Evolutionary conservation across 148 eudicot species (phyloP).

Genomic region (Agrostemma githago): DNA sequence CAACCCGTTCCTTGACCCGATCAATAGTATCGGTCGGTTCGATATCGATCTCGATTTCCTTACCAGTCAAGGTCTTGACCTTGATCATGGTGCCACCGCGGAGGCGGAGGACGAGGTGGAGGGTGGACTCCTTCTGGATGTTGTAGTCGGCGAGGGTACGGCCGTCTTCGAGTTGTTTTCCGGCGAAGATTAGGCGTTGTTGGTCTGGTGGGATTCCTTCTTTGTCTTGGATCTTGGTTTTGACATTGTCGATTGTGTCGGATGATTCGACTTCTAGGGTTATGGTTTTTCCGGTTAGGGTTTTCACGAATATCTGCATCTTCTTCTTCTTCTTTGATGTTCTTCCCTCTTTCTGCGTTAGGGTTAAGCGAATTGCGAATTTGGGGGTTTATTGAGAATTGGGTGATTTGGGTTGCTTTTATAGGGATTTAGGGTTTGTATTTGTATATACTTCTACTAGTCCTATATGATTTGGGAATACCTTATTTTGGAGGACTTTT

Average conservation of each 20-base stretch:
- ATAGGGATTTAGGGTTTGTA: no score
- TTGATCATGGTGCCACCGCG: constrained; percentile 17
- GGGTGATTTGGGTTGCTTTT: no score
- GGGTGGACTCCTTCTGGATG: constrained; percentile 2
- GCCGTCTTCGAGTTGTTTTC: constrained; percentile 11
- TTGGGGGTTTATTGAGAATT: no score
- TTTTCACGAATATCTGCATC: constrained; percentile 15
- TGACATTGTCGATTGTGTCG: constrained; percentile 1
- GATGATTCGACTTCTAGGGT: constrained; percentile 4
- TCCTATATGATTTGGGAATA: no score
- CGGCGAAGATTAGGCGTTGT: constrained; percentile 2
- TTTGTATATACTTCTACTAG: no score
- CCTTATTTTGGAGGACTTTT: no score
- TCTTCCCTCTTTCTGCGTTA: no score
- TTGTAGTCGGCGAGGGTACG: not conserved
- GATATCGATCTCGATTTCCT: constrained; percentile 53
- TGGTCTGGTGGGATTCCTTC: constrained; percentile 10
- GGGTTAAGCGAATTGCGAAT: no score
- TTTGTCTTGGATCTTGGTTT: constrained; percentile 4
- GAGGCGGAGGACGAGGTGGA: no score
- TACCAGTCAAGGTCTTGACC: constrained; percentile 54
- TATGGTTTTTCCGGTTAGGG: constrained; percentile 14
- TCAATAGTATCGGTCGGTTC: constrained; percentile 61
- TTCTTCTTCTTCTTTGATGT: no score
- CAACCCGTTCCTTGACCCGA: constrained; percentile 52